Percentiles rank a stretch among this genome's conserved stretches.
Evolutionary conservation across 1,284 basidiomycete species (phyloP).

Genomic region (Rhodotorula sp.): DNA sequence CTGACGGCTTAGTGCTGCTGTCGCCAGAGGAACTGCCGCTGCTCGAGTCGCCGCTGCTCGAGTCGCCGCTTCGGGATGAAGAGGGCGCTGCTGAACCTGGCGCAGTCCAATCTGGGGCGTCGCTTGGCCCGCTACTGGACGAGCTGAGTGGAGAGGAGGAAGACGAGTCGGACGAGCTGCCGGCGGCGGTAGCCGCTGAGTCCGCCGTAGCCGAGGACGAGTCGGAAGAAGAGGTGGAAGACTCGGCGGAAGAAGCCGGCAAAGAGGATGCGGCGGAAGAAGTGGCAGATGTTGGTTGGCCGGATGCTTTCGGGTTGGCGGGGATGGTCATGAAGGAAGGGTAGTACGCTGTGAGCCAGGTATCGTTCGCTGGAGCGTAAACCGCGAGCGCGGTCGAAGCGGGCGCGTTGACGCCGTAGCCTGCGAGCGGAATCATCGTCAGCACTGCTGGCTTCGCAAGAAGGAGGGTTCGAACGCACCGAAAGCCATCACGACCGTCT

Average conservation of each 20-base stretch:
- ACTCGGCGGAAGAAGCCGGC: background rate
- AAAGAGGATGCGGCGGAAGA: background rate
- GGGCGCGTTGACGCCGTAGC: slow-evolving; percentile 24
- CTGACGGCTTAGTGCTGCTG: background rate
- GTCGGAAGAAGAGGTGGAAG: no score
- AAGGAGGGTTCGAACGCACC: slow-evolving; percentile 17
- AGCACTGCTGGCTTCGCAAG: background rate
- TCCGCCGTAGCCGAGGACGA: background rate
- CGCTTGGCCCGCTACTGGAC: background rate
- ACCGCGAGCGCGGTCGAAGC: slow-evolving; percentile 13
- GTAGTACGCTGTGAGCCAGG: slow-evolving; percentile 26
- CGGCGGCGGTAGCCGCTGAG: background rate
- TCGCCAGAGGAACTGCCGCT: background rate
- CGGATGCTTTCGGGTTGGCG: slow-evolving; percentile 24
- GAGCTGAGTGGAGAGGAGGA: background rate
- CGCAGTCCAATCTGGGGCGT: background rate
- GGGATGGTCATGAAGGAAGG: slow-evolving; percentile 21
- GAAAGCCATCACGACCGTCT: slow-evolving; percentile 31
- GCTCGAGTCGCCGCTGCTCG: background rate
- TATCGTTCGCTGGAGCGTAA: slow-evolving; percentile 26
- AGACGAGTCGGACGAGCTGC: background rate
- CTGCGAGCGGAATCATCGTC: background rate
- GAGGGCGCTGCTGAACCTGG: background rate
- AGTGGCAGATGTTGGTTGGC: background rate
- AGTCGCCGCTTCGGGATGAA: background rate